Base-by-base conservation (phyloP, 2,329 filamentous ascomycete genomes). In the Zasmidium angulare region DNA sequence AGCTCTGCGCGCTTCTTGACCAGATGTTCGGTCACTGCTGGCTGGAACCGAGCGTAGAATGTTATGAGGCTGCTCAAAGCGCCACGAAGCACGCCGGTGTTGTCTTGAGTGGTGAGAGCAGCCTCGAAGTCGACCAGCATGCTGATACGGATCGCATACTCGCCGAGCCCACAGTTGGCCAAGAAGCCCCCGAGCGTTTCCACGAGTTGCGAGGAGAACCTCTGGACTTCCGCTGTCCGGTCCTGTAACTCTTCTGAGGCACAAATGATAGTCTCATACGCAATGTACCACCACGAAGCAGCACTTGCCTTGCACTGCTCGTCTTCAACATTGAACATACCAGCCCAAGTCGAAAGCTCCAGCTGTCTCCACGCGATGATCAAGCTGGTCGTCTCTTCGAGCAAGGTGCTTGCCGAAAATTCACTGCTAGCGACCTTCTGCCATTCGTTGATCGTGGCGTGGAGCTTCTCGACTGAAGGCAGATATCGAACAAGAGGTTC, bases 281-380 rank as follows among this genome's bases (percentile, higher is more conserved):
- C 92, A 60, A 98, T 84, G 68, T 97, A 99, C 88, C 93, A 99
- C 95, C 95, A 99, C 17, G 89, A 88, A 68, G 87, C 88, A 1
- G 93, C 92, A 69, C 91, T 88, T 51, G 90, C 84, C 21, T 87
- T 81, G 67, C 88, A 92, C 68, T 89, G 91, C 55, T 85, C 82
- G 40, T 86, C 82, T 74, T 99, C 95, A 73, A 90, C 86, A 66
- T 96, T 91, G 61, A 99, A 89, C 2, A 99, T 76, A 46, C 88
- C 89, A 36, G 90, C 87, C 95, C 95, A 99, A 0, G 93, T 97
- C 0, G 90, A 89, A 23, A 99, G 81, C 71, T 99, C 95, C 29
- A 99, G 81, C 60, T 93, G 88, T 62, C 95, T 85, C 96, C 96
- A 99, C 71, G 84, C 85, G 56, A 98, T 88, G 53, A 97, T 88